These are phyloP conservation scores for Cavenderia fasciculata DNA, from an alignment of 78 protist genomes.

Conservation along the genomic window DNA sequence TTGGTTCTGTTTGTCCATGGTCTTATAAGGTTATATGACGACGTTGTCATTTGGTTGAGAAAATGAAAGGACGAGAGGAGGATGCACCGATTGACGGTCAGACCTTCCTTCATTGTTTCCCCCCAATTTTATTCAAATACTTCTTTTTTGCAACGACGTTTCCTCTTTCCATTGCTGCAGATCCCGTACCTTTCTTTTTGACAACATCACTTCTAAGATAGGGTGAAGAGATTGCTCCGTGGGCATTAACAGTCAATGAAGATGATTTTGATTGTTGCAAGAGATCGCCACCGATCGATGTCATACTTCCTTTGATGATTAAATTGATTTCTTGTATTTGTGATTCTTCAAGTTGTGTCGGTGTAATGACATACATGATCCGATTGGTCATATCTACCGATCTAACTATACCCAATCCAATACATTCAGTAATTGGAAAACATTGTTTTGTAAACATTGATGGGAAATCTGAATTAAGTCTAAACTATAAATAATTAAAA, in stretches of 20 bases:
- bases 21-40: too few relatives aligned
- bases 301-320: slow-evolving; percentile 11
- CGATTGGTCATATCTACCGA: slow-evolving; percentile 32
- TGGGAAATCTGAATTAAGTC: slow-evolving; percentile 18
- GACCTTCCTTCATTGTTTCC: too few relatives aligned
- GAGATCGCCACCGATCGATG: too few relatives aligned
- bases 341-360: background rate
- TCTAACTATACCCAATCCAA: slow-evolving; percentile 39
- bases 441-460: background rate
- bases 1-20: too few relatives aligned
- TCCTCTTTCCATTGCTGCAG: slow-evolving; percentile 28
- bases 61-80: too few relatives aligned
- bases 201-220: background rate
- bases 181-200: background rate
- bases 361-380: slow-evolving; percentile 25
- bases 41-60: too few relatives aligned
- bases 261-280: background rate
- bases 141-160: too few relatives aligned
- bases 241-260: background rate
- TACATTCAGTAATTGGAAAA: slow-evolving; percentile 17
- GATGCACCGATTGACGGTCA: too few relatives aligned
- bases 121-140: too few relatives aligned
- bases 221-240: background rate
- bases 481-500: background rate
- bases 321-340: background rate